Evolutionary conservation across 257 asterid genomes (phyloP), one percentile per base, ranked within the genome.

Genomic region (Solanum gracilifrons): DNA sequence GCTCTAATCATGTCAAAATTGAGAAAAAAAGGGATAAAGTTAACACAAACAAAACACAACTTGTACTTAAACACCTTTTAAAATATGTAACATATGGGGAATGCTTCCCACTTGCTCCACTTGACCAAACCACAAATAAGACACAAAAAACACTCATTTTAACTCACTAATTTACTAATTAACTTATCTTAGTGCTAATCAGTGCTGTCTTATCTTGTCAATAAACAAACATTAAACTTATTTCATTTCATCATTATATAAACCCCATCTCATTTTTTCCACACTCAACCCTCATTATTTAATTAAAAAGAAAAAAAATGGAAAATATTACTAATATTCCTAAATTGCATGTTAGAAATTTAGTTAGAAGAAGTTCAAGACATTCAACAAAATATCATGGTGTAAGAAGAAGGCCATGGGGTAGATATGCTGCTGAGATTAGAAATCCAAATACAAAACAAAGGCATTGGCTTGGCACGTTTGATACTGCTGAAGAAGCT

Each of bases 401-500:
- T 36, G 92, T 91, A 13, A 85, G 92, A 31, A 90, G 92, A 15
- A 86, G 92, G 69, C 92, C 84, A 55, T 89, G 91, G 89, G 89
- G 91, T 21, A 88, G 92, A 83, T 91, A 82, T 76, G 88, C 89
- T n/a, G 91, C 90, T 58, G 92, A 90, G 83, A 88, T 91, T 35
- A 82, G 89, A 23, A 88, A 91, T 84, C 91, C 91, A 27, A 64
- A 76, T 90, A 91, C 89, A 55, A 91, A 85, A 89, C 89, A 88
- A 85, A 85, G 93, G 62, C 91, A 87, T 55, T 91, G 93, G 91
- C 84, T 91, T 29, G 93, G 91, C 36, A 85, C 91, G n/a, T 91
- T 87, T 15, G 91, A 89, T 89, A 87, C 89, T 12, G 91, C 91
- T 29, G 91, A 87, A 32, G 89, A 89, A 76, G 91, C 92, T 87